A percentile compares a stretch with the other conserved stretches of the same genome.
Conservation (phyloP, 257 asterid species). For the Plantago ovata region DNA sequence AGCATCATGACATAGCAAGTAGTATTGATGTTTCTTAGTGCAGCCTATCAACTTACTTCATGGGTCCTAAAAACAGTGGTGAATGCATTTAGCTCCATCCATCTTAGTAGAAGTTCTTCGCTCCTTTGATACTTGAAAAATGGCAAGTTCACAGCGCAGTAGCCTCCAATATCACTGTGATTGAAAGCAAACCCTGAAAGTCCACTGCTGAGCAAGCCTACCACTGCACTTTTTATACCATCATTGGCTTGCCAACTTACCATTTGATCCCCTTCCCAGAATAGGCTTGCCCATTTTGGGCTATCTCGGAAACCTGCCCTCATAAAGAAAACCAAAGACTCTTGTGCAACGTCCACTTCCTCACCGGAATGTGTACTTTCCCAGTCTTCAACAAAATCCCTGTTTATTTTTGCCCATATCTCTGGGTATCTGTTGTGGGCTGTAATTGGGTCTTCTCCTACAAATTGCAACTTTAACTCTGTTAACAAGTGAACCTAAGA, state of each 20-base stretch:
- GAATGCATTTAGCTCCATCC: conserved; percentile 95
- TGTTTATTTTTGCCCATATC: conserved; percentile 78
- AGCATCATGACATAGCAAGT: no score
- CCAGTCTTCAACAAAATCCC: conserved; percentile 89
- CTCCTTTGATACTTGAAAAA: conserved; percentile 70
- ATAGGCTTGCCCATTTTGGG: conserved; percentile 80
- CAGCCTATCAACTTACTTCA: conserved; percentile 54
- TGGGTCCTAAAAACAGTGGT: conserved; percentile 87
- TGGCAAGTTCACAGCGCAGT: conserved; percentile 72
- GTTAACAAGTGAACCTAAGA: not conserved
- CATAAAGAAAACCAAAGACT: conserved; percentile 84
- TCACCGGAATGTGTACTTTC: conserved; percentile 29
- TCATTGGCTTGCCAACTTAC: conserved; percentile 98
- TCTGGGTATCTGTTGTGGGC: conserved; percentile 94
- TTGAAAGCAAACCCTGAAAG: conserved; percentile 86
- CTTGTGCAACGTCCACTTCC: conserved; percentile 38
- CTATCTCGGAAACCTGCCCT: conserved; percentile 83
- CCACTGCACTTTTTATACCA: conserved; percentile 90
- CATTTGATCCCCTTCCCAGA: conserved; percentile 99
- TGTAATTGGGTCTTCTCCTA: conserved; percentile 87
- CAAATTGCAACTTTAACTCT: conserved; percentile 14
- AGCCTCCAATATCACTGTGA: conserved; percentile 97
- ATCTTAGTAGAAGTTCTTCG: conserved; percentile 80
- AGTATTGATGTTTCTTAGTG: not conserved
- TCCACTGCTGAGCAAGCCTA: conserved; percentile 84